Conservation (phyloP, 108 stramenopile genomes). For the Bacterosira constricta region DNA sequence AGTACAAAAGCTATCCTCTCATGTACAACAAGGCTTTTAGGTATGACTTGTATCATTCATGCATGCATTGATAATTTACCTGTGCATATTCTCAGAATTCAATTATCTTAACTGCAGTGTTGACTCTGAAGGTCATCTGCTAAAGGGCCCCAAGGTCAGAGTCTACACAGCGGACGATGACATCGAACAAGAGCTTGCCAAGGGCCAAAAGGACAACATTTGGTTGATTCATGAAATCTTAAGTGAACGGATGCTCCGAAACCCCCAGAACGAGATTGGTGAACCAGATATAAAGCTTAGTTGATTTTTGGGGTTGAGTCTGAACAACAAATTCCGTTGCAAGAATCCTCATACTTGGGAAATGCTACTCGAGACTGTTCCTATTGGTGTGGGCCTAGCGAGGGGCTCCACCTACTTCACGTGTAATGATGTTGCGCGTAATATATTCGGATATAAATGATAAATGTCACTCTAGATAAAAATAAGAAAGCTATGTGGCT, state of each 20-base stretch:
- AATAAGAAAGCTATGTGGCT: too few relatives aligned
- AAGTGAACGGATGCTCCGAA: conserved; percentile 32
- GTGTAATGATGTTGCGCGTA: too few relatives aligned
- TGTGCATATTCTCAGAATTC: background rate
- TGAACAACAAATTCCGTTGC: background rate
- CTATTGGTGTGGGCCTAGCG: background rate
- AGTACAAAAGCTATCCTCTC: conserved; percentile 64
- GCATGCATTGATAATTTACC: background rate
- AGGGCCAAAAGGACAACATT: conserved; percentile 38
- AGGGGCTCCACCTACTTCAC: too few relatives aligned
- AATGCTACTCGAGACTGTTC: background rate
- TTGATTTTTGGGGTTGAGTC: background rate
- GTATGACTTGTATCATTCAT: background rate
- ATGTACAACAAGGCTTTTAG: conserved; percentile 50
- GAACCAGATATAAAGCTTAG: conserved; percentile 11
- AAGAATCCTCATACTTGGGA: background rate
- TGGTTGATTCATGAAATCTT: conserved; percentile 48
- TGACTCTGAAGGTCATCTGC: conserved; percentile 61
- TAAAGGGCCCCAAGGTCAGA: conserved; percentile 43
- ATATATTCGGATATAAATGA: too few relatives aligned
- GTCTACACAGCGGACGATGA: conserved; percentile 41
- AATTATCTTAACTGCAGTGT: conserved; percentile 27
- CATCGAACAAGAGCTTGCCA: conserved; percentile 48
- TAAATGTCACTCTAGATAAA: too few relatives aligned
- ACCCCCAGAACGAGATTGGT: conserved; percentile 12